Conservation (phyloP, 2,329 filamentous ascomycete genomes). For the Penicillium sp. region DNA sequence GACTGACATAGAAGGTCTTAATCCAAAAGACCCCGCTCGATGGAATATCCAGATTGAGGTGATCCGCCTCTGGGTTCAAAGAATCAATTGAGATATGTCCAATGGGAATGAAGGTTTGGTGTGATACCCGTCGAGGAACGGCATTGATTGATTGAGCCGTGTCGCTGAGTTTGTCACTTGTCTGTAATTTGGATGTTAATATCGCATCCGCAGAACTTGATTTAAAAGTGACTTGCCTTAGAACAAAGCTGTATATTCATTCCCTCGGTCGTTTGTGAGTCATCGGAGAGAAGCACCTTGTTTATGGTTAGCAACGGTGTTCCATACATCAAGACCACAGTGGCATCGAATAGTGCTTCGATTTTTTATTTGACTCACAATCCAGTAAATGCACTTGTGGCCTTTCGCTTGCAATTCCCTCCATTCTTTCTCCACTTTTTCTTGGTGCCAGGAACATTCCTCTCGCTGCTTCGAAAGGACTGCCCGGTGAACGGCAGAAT, state of each 20-base stretch:
- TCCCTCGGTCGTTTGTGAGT: background rate
- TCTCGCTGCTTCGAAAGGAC: slow-evolving; percentile 16
- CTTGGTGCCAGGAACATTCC: slow-evolving; percentile 20
- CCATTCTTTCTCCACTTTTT: slow-evolving; percentile 18
- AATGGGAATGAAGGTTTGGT: slow-evolving; percentile 14
- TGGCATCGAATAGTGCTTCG: background rate
- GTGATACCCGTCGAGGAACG: slow-evolving; percentile 10
- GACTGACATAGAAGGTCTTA: slow-evolving; percentile 18
- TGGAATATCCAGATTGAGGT: slow-evolving; percentile 10
- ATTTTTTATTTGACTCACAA: slow-evolving; percentile 10
- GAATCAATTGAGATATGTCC: slow-evolving; percentile 24
- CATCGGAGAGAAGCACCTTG: slow-evolving; percentile 7
- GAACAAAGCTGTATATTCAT: background rate
- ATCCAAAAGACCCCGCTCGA: slow-evolving; percentile 17
- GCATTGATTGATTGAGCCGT: slow-evolving; percentile 19
- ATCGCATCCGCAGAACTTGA: background rate
- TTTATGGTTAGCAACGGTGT: background rate
- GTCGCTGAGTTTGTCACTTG: slow-evolving; percentile 7
- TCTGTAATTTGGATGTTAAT: background rate
- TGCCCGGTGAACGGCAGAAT: slow-evolving; percentile 10
- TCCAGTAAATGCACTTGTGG: slow-evolving; percentile 24
- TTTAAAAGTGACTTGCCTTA: background rate
- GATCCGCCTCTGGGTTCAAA: slow-evolving; percentile 11
- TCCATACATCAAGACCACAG: background rate
- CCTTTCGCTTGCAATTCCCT: slow-evolving; percentile 12